Percentiles rank a stretch among this genome's conserved stretches.
phyloP scores from a whole-genome alignment of 176 grass and related monocot species.

The Oryza officinalis region DNA sequence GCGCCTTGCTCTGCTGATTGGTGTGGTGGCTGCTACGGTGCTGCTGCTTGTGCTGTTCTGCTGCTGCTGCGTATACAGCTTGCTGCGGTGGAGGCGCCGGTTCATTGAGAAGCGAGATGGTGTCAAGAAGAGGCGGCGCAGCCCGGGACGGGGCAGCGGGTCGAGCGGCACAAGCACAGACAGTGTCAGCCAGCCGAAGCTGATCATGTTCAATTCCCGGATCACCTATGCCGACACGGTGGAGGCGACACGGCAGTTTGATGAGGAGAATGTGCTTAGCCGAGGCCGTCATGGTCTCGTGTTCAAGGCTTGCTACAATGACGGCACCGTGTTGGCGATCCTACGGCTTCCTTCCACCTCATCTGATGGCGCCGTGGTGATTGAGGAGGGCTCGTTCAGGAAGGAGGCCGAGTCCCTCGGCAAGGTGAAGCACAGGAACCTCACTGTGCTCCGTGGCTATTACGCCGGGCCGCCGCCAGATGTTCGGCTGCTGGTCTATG shows the following conservation, averaged over 20 bases:
- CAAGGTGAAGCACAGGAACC: constrained; percentile 96
- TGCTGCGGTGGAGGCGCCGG: constrained; percentile 71
- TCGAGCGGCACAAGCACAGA: constrained; percentile 74
- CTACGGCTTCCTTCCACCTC: constrained; percentile 86
- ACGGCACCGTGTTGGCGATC: constrained; percentile 92
- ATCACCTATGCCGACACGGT: constrained; percentile 85
- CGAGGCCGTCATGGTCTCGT: constrained; percentile 91
- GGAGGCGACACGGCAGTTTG: constrained; percentile 87
- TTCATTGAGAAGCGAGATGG: constrained; percentile 71
- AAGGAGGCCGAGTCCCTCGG: constrained; percentile 91
- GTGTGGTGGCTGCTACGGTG: constrained; percentile 44
- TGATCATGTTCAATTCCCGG: constrained; percentile 95
- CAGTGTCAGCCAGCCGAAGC: constrained; percentile 59
- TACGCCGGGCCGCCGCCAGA: constrained; percentile 94
- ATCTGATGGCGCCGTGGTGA: constrained; percentile 73
- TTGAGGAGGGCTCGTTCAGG: constrained; percentile 91
- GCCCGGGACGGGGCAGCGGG: constrained; percentile 86
- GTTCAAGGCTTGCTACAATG: constrained; percentile 96
- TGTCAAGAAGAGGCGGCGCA: constrained; percentile 81
- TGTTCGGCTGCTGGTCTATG: constrained; percentile 84
- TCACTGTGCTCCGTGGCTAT: constrained; percentile 93
- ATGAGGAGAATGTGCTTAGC: constrained; percentile 94
- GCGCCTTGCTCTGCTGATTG: constrained; percentile 61
- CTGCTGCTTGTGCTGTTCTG: constrained; percentile 58
- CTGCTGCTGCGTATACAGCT: constrained; percentile 71